These are phyloP conservation scores for Streptanthus diversifolius DNA, from an alignment of 345 rosid species.

Conservation along the genomic window DNA sequence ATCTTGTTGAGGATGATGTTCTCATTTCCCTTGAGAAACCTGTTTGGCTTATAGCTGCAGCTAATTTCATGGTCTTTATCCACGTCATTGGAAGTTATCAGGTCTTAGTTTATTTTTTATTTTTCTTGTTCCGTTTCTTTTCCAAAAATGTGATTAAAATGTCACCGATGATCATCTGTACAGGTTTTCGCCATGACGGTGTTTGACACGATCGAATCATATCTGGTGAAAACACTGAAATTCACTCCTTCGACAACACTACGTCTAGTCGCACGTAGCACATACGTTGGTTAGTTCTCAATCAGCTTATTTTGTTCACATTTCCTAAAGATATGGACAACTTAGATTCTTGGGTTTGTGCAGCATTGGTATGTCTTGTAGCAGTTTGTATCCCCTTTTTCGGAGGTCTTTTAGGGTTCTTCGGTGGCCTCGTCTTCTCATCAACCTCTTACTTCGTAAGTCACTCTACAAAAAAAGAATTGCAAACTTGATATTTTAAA, in stretches of 20 bases:
- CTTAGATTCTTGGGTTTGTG: not conserved
- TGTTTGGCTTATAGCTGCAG: slow-evolving; percentile 42
- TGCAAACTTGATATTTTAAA: not conserved
- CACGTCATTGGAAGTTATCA: slow-evolving; percentile 62
- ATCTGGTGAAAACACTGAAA: slow-evolving; percentile 30
- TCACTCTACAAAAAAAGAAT: not conserved
- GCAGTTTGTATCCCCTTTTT: slow-evolving; percentile 58
- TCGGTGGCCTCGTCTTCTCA: slow-evolving; percentile 58
- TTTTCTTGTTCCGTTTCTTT: not conserved
- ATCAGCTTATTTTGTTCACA: not conserved
- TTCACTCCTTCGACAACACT: slow-evolving; percentile 37
- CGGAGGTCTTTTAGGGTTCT: slow-evolving; percentile 56
- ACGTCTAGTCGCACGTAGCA: slow-evolving; percentile 39
- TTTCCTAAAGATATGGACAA: not conserved
- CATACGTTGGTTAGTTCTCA: slow-evolving; percentile 42
- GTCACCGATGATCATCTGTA: not conserved
- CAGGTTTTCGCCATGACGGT: slow-evolving; percentile 54
- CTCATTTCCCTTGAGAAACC: slow-evolving; percentile 50
- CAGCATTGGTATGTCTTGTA: slow-evolving; percentile 47
- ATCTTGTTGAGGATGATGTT: slow-evolving; percentile 45
- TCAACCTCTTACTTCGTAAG: slow-evolving; percentile 56
- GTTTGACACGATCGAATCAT: slow-evolving; percentile 48
- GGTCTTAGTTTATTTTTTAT: slow-evolving; percentile 21
- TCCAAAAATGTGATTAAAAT: not conserved
- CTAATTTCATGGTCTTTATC: slow-evolving; percentile 47